phyloP scores from a whole-genome alignment of 2,329 filamentous ascomycete genomes.

The Colletotrichum lentis region DNA sequence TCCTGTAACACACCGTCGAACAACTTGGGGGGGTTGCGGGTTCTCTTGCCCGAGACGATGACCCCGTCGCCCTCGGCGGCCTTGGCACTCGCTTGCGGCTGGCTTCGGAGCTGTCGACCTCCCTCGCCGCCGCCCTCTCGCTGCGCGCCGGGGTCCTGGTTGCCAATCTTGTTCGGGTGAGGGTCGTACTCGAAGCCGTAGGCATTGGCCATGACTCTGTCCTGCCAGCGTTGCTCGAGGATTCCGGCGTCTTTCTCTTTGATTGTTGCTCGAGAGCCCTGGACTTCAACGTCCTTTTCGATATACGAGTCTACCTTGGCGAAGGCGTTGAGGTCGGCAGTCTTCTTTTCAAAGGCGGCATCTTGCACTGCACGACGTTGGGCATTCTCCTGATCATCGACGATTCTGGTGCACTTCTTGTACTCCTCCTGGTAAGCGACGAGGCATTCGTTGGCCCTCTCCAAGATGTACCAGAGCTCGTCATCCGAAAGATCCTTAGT shows the following conservation, averaged over 20 bases:
- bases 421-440: conserved; percentile 65
- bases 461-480: conserved; percentile 56
- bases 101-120: conserved; percentile 62
- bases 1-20: conserved; percentile 62
- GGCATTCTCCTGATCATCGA: conserved; percentile 67
- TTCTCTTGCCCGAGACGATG: conserved; percentile 61
- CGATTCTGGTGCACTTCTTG: conserved; percentile 57
- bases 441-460: conserved; percentile 56
- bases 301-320: conserved; percentile 53
- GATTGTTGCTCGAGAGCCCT: conserved; percentile 57
- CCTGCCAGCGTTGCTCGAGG: conserved; percentile 56
- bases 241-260: conserved; percentile 54
- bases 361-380: conserved; percentile 60
- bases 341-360: conserved; percentile 56
- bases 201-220: conserved; percentile 65
- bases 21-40: conserved; percentile 60
- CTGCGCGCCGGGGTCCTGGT: conserved; percentile 66
- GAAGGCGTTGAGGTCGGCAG: conserved; percentile 50
- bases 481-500: conserved; percentile 57
- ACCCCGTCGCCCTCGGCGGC: conserved; percentile 59
- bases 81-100: conserved; percentile 66
- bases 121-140: conserved; percentile 63
- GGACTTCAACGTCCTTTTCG: conserved; percentile 63
- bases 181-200: conserved; percentile 70
- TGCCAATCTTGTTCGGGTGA: conserved; percentile 64